phyloP scores from a whole-genome alignment of 2,329 filamentous ascomycete species.

The Huntiella bhutanensis region DNA sequence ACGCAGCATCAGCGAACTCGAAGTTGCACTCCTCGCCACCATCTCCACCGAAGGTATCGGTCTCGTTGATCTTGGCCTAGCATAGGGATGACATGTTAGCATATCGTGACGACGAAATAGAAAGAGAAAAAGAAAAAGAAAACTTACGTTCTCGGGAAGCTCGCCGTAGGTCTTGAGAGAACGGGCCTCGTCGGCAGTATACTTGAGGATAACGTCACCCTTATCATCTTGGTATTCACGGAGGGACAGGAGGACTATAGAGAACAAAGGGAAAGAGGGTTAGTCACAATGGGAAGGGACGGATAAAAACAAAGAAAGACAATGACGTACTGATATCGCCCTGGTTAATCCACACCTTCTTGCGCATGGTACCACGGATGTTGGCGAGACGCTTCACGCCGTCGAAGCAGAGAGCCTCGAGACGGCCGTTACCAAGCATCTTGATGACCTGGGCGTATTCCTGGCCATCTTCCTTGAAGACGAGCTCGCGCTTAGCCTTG shows the following conservation, averaged over 20 bases:
- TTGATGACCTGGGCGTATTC: slow-evolving; percentile 23
- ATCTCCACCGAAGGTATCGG: slow-evolving; percentile 79
- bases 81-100: neutral
- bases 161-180: slow-evolving; percentile 94
- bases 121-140: neutral
- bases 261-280: neutral
- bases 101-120: neutral
- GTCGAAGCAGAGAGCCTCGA: slow-evolving; percentile 89
- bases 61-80: slow-evolving; percentile 96
- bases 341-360: slow-evolving; percentile 99
- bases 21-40: slow-evolving; percentile 93
- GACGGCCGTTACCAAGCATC: slow-evolving; percentile 36
- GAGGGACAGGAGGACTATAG: slow-evolving; percentile 54
- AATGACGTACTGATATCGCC: slow-evolving; percentile 47
- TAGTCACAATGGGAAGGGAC: neutral
- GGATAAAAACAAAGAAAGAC: no score
- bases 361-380: slow-evolving; percentile 39
- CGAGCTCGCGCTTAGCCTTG: slow-evolving; percentile 96
- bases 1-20: slow-evolving; percentile 92
- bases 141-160: slow-evolving; percentile 53
- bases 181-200: slow-evolving; percentile 87
- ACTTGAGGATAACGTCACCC: slow-evolving; percentile 93
- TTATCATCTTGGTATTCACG: slow-evolving; percentile 91
- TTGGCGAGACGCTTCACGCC: slow-evolving; percentile 59
- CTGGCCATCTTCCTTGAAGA: slow-evolving; percentile 97